phyloP scores from a whole-genome alignment of 495 filamentous ascomycete species.

The Xylaria acuta region DNA sequence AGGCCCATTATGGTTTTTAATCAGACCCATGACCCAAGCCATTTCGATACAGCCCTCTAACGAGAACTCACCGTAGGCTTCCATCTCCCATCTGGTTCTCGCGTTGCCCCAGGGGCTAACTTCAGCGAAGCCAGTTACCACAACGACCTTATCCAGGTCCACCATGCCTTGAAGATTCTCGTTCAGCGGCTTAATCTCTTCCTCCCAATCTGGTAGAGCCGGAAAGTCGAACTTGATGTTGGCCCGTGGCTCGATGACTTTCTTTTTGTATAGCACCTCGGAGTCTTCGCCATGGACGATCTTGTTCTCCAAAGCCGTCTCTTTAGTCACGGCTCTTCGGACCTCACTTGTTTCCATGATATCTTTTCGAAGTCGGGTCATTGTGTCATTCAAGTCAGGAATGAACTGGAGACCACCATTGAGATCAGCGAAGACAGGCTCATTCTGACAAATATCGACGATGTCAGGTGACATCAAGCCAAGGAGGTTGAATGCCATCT shows the following conservation, averaged over 20 bases:
- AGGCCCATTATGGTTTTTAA: slow-evolving; percentile 98
- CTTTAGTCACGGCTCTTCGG: slow-evolving; percentile 89
- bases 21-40: slow-evolving; percentile 99
- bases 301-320: slow-evolving; percentile 97
- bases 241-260: slow-evolving; percentile 88
- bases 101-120: slow-evolving; percentile 98
- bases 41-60: slow-evolving; percentile 98
- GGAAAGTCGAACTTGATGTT: slow-evolving; percentile 99
- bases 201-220: slow-evolving; percentile 85
- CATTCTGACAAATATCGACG: slow-evolving; percentile 92
- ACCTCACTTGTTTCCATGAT: slow-evolving; percentile 95
- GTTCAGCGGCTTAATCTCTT: slow-evolving; percentile 87
- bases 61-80: slow-evolving; percentile 94
- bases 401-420: slow-evolving; percentile 98
- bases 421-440: slow-evolving; percentile 95
- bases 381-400: slow-evolving; percentile 92
- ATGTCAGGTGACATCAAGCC: slow-evolving; percentile 95
- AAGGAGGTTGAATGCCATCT: slow-evolving; percentile 99
- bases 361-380: slow-evolving; percentile 86
- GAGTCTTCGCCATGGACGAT: slow-evolving; percentile 93
- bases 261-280: slow-evolving; percentile 92
- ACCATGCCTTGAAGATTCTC: slow-evolving; percentile 94
- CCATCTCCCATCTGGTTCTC: slow-evolving; percentile 98
- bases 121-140: slow-evolving; percentile 96
- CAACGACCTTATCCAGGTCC: slow-evolving; percentile 95